These are phyloP conservation scores for Vanderwaltozyma verrucispora DNA, from an alignment of 805 yeast species.

Conservation along the genomic window DNA sequence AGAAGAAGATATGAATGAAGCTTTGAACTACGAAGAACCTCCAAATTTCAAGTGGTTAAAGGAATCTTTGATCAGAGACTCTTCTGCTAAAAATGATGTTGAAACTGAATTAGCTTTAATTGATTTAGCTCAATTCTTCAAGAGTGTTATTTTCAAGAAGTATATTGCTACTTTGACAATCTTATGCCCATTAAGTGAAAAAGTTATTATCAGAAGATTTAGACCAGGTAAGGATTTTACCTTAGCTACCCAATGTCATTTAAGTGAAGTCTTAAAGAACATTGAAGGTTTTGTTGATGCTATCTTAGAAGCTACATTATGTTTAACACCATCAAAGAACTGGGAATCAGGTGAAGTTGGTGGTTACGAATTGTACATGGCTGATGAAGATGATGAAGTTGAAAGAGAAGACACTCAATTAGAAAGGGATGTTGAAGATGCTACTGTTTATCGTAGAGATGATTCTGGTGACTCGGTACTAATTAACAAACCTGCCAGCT, in stretches of 20 bases:
- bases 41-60: conserved; percentile 42
- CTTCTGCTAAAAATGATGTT: conserved; percentile 7
- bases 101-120: conserved; percentile 33
- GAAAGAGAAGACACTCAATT: conserved; percentile 26
- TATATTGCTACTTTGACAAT: conserved; percentile 60
- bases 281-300: conserved; percentile 31
- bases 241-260: conserved; percentile 55
- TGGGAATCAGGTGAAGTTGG: conserved; percentile 91
- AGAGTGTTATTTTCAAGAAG: conserved; percentile 51
- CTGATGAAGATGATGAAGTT: conserved; percentile 37
- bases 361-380: conserved; percentile 89
- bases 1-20: conserved; percentile 21
- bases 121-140: conserved; percentile 48
- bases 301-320: conserved; percentile 68
- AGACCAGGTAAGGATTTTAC: conserved; percentile 94
- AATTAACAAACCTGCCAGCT: conserved; percentile 66
- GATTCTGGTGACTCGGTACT: conserved; percentile 68
- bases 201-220: conserved; percentile 69
- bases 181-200: conserved; percentile 51
- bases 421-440: conserved; percentile 43
- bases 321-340: conserved; percentile 66
- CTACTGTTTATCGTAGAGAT: conserved; percentile 61
- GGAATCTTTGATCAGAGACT: conserved; percentile 12
- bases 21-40: conserved; percentile 36
- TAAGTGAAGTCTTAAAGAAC: conserved; percentile 31